Evolutionary conservation across 139 green algal genomes (phyloP), one percentile per base, ranked within the genome.

Genomic region (Chlorella sp.): DNA sequence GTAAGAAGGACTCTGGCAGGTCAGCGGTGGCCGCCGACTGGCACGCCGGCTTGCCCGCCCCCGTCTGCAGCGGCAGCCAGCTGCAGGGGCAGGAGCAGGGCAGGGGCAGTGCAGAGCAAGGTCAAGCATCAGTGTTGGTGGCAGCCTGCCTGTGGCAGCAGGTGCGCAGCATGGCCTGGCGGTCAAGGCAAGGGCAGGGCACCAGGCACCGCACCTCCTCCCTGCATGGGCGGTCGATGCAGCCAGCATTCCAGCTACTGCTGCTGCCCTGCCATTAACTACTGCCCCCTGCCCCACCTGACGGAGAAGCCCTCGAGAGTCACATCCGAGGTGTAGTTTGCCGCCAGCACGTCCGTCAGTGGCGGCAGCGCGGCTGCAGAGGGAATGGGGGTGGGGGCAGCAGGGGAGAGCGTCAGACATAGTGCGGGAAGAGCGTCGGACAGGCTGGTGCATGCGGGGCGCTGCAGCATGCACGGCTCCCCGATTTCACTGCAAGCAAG

Each of bases 1-100:
- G 76, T 36, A 82, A 60, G 76, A 82, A 82, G 26, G 56, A 47
- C 36, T 82, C 76, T 28, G 76, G 76, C 4, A 82, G 76, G 60
- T 82, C 76, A 15, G 57, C 76, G 2, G 76, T 67, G 60, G 57
- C 62, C 6, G 25, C 60, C 13, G 60, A 82, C 23, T 60, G 0
- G 36, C 76, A 63, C 25, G 65, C 60, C 20, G 57, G 71, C 20
- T 28, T 2, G 39, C 64, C 17, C 9, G 64, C n/a, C 25, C 25
- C 64, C n/a, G 64, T 12, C n/a, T 36, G n/a, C n/a, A 70, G n/a
- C n/a, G 64, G 64, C 64, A 70, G n/a, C 25, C 64, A 70, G 64
- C 64, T 32, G 30, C 25, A 3, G 63, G 63, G 5, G 63, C 63
- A 36, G 63, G 25, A 67, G 25, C 60, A 9, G 28, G 16, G 60